phyloP scores from a whole-genome alignment of 2,329 filamentous ascomycete genomes.

The Venturiaceae sp. region DNA sequence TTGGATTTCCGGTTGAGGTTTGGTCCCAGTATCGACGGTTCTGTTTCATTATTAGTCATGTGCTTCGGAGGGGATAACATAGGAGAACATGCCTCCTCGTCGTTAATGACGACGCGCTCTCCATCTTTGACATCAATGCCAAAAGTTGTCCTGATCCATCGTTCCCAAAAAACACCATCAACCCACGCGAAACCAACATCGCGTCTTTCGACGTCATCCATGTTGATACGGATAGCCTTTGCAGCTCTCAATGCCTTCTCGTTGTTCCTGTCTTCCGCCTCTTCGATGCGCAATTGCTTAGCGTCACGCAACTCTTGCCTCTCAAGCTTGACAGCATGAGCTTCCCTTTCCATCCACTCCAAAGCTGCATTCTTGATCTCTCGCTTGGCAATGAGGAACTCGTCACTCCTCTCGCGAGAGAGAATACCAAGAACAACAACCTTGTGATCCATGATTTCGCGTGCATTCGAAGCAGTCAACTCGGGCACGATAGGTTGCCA shows the following conservation, averaged over 20 bases:
- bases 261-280: conserved; percentile 88
- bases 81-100: conserved; percentile 73
- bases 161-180: conserved; percentile 93
- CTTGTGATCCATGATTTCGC: conserved; percentile 83
- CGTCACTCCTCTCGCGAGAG: conserved; percentile 66
- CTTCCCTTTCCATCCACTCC: conserved; percentile 98
- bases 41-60: conserved; percentile 32
- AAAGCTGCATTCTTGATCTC: conserved; percentile 93
- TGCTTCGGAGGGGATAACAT: background rate
- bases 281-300: conserved; percentile 91
- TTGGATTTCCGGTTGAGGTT: conserved; percentile 80
- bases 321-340: conserved; percentile 83
- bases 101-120: conserved; percentile 91
- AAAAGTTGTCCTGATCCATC: conserved; percentile 92
- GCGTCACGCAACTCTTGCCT: conserved; percentile 86
- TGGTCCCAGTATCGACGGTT: conserved; percentile 92
- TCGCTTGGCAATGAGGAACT: conserved; percentile 67
- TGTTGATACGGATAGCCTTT: conserved; percentile 85
- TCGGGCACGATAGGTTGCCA: conserved; percentile 96
- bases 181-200: conserved; percentile 96
- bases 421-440: conserved; percentile 90
- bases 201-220: conserved; percentile 77
- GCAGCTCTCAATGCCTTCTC: conserved; percentile 76
- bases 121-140: conserved; percentile 79
- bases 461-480: conserved; percentile 80